phyloP scores from a whole-genome alignment of 805 yeast species.

The Cyberlindnera petersonii region DNA sequence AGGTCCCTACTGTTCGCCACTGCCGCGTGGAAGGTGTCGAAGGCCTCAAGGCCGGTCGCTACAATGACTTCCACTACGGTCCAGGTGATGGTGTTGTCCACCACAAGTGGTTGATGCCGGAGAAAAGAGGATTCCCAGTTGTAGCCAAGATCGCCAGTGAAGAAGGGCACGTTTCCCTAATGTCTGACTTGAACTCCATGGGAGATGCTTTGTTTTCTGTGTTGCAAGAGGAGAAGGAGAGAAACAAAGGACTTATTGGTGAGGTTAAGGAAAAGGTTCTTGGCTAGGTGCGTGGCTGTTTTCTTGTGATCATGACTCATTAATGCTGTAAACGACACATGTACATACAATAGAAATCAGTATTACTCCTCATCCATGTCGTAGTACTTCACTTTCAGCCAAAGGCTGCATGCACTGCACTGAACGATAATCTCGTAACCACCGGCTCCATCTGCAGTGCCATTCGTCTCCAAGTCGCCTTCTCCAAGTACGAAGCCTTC shows the following conservation, averaged over 20 bases:
- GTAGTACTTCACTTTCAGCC: constrained; percentile 73
- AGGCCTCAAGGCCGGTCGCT: constrained; percentile 67
- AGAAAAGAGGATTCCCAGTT: constrained; percentile 64
- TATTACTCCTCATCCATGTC: constrained; percentile 35
- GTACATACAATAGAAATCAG: not conserved
- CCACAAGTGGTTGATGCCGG: constrained; percentile 80
- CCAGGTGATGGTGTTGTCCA: constrained; percentile 94
- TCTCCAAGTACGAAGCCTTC: constrained; percentile 61
- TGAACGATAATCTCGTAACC: constrained; percentile 70
- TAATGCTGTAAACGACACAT: constrained; percentile 2
- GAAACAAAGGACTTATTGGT: no score
- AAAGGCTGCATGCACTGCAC: constrained; percentile 78
- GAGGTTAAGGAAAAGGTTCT: not conserved
- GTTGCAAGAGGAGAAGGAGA: constrained; percentile 50
- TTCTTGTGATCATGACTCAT: constrained; percentile 2
- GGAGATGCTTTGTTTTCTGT: constrained; percentile 69
- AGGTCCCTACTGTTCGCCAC: constrained; percentile 82
- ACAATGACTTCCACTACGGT: constrained; percentile 75
- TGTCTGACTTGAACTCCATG: constrained; percentile 70
- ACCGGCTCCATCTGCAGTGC: constrained; percentile 43
- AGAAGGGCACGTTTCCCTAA: constrained; percentile 74
- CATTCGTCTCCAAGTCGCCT: constrained; percentile 51
- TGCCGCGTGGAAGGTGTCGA: constrained; percentile 58
- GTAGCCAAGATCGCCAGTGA: constrained; percentile 62
- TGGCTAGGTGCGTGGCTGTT: not conserved